A percentile compares a stretch with the other conserved stretches of the same genome.
These are phyloP conservation scores for Fusarium sp. DNA, from an alignment of 2,329 filamentous ascomycete species.

Conservation along the genomic window DNA sequence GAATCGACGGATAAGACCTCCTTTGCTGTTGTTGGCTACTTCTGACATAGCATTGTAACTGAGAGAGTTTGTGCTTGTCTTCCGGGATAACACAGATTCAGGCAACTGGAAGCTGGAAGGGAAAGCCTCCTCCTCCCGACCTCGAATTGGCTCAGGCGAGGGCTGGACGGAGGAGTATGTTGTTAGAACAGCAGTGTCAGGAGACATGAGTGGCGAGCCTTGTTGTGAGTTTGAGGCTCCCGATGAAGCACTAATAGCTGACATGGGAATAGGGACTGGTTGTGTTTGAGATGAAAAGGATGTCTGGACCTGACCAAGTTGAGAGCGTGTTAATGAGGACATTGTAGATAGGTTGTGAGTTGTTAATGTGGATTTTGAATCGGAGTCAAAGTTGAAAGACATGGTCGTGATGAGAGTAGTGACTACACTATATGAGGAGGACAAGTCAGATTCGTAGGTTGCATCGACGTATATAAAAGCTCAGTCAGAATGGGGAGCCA, in stretches of 20 bases:
- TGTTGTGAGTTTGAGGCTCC: constrained; percentile 67
- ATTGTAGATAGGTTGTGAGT: constrained; percentile 54
- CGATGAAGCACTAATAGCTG: constrained; percentile 68
- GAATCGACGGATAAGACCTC: constrained; percentile 80
- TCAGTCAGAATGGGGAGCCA: constrained; percentile 52
- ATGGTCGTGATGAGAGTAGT: constrained; percentile 40
- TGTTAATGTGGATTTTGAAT: constrained; percentile 42
- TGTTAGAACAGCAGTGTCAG: constrained; percentile 65
- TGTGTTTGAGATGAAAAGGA: constrained; percentile 56
- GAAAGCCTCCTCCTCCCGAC: constrained; percentile 66
- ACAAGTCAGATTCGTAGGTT: constrained; percentile 49
- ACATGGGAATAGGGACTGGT: constrained; percentile 59
- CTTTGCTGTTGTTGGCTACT: constrained; percentile 61
- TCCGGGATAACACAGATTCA: constrained; percentile 74
- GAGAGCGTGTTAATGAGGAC: constrained; percentile 56
- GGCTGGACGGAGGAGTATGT: constrained; percentile 74
- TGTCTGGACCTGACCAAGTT: constrained; percentile 64
- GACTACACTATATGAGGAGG: constrained; percentile 44
- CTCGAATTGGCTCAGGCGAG: constrained; percentile 73
- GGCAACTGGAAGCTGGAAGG: constrained; percentile 75
- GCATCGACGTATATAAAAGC: constrained; percentile 56
- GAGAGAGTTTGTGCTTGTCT: constrained; percentile 72
- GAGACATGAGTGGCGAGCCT: constrained; percentile 69
- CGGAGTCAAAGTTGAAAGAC: constrained; percentile 46
- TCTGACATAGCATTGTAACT: constrained; percentile 71